Conservation (phyloP, 1,284 basidiomycete genomes). For the Moniliophthora roreri region DNA sequence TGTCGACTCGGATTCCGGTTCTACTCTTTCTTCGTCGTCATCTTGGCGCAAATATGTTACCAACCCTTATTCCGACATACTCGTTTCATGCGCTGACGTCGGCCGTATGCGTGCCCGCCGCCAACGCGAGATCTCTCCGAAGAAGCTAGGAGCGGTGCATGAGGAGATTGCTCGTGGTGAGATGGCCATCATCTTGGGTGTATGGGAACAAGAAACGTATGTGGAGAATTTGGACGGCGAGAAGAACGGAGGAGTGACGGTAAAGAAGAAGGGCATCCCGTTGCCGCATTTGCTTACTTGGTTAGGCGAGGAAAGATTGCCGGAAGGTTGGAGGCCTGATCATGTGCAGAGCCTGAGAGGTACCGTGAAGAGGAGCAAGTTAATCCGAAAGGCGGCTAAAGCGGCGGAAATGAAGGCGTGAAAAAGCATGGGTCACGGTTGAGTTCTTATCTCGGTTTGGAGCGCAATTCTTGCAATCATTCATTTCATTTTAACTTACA, state of each 20-base stretch:
- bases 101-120: constrained; percentile 13
- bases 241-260: neutral
- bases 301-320: constrained; percentile 12
- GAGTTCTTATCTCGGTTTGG: too few species aligned
- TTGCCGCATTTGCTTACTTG: constrained; percentile 12
- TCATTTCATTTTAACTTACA: too few species aligned
- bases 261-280: constrained; percentile 11
- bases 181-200: constrained; percentile 18
- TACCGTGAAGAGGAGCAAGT: constrained; percentile 11
- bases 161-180: constrained; percentile 17
- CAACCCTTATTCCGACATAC: neutral
- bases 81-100: constrained; percentile 13
- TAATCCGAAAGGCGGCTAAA: constrained; percentile 4
- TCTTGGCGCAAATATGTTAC: neutral
- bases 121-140: constrained; percentile 8
- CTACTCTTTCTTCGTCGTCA: neutral
- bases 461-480: too few species aligned
- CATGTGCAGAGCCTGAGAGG: constrained; percentile 8
- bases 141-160: constrained; percentile 5
- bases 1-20: neutral
- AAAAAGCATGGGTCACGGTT: too few species aligned
- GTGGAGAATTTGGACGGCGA: neutral
- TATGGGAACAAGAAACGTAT: constrained; percentile 10
- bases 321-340: constrained; percentile 12
- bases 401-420: too few species aligned